Conservation (phyloP, 2,329 filamentous ascomycete species). For the Moelleriella libera region DNA sequence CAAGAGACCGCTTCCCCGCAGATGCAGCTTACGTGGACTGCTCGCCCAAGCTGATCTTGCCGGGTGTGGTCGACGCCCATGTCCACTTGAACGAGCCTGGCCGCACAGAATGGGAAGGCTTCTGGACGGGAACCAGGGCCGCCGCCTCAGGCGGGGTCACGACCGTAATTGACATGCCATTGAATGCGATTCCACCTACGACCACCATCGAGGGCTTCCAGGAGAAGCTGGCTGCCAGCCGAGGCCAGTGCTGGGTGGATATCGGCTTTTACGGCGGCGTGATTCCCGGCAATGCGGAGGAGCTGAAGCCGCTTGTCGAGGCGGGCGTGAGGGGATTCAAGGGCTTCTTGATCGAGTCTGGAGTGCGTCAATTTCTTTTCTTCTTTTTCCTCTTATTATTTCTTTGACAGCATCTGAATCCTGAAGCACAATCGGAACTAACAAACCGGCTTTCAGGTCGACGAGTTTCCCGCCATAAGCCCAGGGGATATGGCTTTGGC, state of each 20-base stretch:
- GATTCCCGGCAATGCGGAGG: constrained; percentile 71
- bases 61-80: constrained; percentile 89
- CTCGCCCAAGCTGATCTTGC: constrained; percentile 71
- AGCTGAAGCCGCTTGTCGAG: constrained; percentile 68
- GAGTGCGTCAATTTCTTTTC: constrained; percentile 41
- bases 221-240: constrained; percentile 73
- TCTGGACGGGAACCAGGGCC: constrained; percentile 85
- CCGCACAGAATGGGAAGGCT: constrained; percentile 95
- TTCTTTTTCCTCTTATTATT: neutral
- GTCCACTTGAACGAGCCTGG: constrained; percentile 97
- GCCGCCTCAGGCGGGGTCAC: constrained; percentile 94
- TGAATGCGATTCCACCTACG: constrained; percentile 93
- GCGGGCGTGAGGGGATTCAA: constrained; percentile 92
- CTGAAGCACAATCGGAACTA: no score
- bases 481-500: constrained; percentile 64
- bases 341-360: constrained; percentile 92
- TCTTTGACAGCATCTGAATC: neutral
- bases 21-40: constrained; percentile 68
- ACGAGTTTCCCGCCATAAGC: constrained; percentile 90
- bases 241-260: constrained; percentile 91
- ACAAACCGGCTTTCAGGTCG: constrained; percentile 41
- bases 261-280: constrained; percentile 97
- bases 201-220: constrained; percentile 72
- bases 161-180: constrained; percentile 92
- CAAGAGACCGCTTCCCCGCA: constrained; percentile 56